These are phyloP conservation scores for Kregervanrija fluxuum DNA, from an alignment of 805 yeast species.

Conservation along the genomic window DNA sequence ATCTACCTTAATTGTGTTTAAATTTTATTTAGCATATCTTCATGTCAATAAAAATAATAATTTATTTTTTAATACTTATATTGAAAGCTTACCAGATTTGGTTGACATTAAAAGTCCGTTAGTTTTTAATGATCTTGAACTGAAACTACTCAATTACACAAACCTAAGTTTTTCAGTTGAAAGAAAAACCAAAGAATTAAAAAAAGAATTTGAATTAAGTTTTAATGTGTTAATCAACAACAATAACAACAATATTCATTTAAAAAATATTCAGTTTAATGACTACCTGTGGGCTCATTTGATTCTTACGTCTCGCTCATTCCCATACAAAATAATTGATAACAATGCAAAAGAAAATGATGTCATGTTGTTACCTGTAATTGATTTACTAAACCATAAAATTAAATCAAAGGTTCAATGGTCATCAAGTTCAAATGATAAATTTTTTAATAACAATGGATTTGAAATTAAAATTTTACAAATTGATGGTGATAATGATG, in stretches of 20 bases:
- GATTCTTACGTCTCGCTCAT: constrained; percentile 72
- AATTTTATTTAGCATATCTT: constrained; percentile 14
- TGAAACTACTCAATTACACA: constrained; percentile 47
- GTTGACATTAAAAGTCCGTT: constrained; percentile 51
- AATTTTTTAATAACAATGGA: constrained; percentile 4
- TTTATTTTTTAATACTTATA: constrained; percentile 30
- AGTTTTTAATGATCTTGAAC: constrained; percentile 48
- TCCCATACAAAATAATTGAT: constrained; percentile 58
- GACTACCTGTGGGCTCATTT: constrained; percentile 69
- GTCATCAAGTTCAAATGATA: constrained; percentile 28
- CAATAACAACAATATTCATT: neutral
- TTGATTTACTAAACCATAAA: constrained; percentile 74
- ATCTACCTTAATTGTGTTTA: constrained; percentile 11
- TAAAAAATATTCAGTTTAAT: constrained; percentile 30
- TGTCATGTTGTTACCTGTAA: constrained; percentile 64
- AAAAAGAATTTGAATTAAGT: constrained; percentile 45
- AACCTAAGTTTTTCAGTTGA: constrained; percentile 48
- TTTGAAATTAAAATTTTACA: constrained; percentile 8
- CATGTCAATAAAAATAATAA: neutral
- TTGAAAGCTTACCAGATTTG: constrained; percentile 38
- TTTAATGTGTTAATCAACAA: too few relatives aligned
- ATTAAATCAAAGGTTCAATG: constrained; percentile 58
- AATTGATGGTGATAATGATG: constrained; percentile 1
- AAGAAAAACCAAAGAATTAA: constrained; percentile 33
- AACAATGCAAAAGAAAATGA: constrained; percentile 11